Base-by-base conservation (phyloP, 306 rosid genomes). In the Lagenaria siceraria region DNA sequence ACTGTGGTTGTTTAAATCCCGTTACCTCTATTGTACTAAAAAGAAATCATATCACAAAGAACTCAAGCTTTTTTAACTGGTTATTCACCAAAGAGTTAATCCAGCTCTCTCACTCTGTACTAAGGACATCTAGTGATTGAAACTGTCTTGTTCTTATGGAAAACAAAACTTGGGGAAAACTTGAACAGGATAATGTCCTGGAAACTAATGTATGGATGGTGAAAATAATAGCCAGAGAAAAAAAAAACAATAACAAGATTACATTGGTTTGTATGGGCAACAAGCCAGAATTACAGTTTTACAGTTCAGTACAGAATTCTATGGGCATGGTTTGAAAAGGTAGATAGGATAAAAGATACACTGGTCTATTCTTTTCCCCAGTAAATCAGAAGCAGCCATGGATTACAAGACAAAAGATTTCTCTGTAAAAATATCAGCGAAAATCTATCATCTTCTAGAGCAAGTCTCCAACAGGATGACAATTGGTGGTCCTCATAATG, bases 401-500 rank as follows among this genome's bases (percentile, higher is more conserved):
- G 60, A 72, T 72, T 49, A 51, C 43, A 72, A 9, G 77, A 72
- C 77, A 72, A 72, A 48, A 46, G 7, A 17, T 3, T 27, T 19
- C 3, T 18, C 77, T 4, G 22, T 33, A 49, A 49, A 15, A 72
- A 72, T 72, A 72, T 72, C 43, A 17, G 43, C 59, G 1, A 49
- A 70, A 66, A 83, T 46, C 51, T 79, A 13, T 52, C 40, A 52
- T 59, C 29, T 66, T 58, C 29, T 48, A 71, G 22, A 40, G 53
- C 56, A 71, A 71, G 40, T 25, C 24, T 27, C 60, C 60, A 72
- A 72, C 60, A 29, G 60, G 60, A 27, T 72, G 46, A 29, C 77
- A 49, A 72, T 25, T 49, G 61, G 77, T 72, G 77, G 77, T 72
- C 77, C 60, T 49, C 10, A 5, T 18, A 51, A 48, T 72, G 61